Base-by-base conservation (phyloP, 108 stramenopile species). In the Chaetoceros tenuissimus region DNA sequence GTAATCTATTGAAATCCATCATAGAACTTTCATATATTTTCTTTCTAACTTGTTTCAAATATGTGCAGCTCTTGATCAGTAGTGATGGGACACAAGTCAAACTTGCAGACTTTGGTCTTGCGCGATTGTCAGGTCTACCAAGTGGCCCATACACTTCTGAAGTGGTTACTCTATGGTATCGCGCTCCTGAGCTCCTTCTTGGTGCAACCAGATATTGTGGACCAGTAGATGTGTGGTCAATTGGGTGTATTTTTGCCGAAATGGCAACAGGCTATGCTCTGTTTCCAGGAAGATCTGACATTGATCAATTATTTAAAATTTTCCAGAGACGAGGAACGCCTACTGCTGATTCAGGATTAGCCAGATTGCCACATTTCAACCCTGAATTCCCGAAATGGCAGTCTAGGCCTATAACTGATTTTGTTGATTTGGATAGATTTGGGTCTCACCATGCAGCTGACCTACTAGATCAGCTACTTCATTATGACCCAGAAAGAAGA, bases 211-310 rank as follows among this genome's bases (percentile, higher is more conserved):
- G 76, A 26, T 98, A 99, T 63, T 84, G 74, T 13, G 81, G 85
- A 3, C 73, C 95, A 0, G 89, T 99, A 5, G 98, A 99, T 72
- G 77, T 93, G 1, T 99, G 98, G 97, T 84, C 87, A 46, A 68
- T 92, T 24, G 98, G 98, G 16, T 99, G 97, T 75, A 96, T 99
- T 66, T 78, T 99, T 67, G 97, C 94, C 24, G 98, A 99, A 80
- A 90, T 97, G 85, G 82, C 95, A 20, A 89, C 84, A 0, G 90
- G 95, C 13, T 73, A 85, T 62, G 89, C 91, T 0, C 73, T 95
- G 17, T 91, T 93, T 59, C 85, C 89, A 5, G 94, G 94, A 45
- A 72, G 87, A 40, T 72, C 72, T 10, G 85, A 88, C 60, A 91
- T 89, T 64, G 91, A 93, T 60, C 91, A 95, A 66, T 70, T 93